Conservation (phyloP, 257 asterid species). For the Capsicum chinense region DNA sequence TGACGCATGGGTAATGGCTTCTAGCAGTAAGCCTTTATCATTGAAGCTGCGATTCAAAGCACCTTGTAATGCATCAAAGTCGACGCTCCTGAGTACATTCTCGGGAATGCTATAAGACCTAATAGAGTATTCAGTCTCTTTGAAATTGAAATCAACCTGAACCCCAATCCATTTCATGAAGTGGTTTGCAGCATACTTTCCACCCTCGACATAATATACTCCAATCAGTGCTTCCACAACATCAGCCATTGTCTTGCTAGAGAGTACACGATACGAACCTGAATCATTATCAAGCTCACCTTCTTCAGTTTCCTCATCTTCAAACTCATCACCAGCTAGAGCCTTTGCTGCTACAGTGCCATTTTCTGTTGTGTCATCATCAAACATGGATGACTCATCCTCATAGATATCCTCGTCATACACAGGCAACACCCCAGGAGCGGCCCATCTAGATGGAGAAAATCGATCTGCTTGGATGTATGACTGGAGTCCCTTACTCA, state of each 20-base stretch:
- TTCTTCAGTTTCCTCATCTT: slow-evolving; percentile 85
- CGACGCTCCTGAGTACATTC: slow-evolving; percentile 67
- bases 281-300: slow-evolving; percentile 95
- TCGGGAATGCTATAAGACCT: slow-evolving; percentile 66
- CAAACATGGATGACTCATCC: slow-evolving; percentile 57
- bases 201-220: slow-evolving; percentile 91
- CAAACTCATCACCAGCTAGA: slow-evolving; percentile 52
- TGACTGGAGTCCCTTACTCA: slow-evolving; percentile 84
- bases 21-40: slow-evolving; percentile 77
- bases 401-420: slow-evolving; percentile 89
- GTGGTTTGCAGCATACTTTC: slow-evolving; percentile 88
- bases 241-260: slow-evolving; percentile 96
- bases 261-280: slow-evolving; percentile 93
- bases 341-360: slow-evolving; percentile 39
- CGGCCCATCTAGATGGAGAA: slow-evolving; percentile 99
- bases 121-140: slow-evolving; percentile 58
- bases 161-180: slow-evolving; percentile 97
- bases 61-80: slow-evolving; percentile 77
- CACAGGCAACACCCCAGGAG: slow-evolving; percentile 97
- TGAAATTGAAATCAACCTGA: slow-evolving; percentile 74
- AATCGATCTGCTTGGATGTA: slow-evolving; percentile 98
- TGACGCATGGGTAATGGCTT: slow-evolving; percentile 98
- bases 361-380: slow-evolving; percentile 42
- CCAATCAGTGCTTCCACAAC: slow-evolving; percentile 98
- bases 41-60: slow-evolving; percentile 66